Evolutionary conservation across 257 asterid genomes (phyloP), one percentile per base, ranked within the genome.

Genomic region (Capsicum baccatum): DNA sequence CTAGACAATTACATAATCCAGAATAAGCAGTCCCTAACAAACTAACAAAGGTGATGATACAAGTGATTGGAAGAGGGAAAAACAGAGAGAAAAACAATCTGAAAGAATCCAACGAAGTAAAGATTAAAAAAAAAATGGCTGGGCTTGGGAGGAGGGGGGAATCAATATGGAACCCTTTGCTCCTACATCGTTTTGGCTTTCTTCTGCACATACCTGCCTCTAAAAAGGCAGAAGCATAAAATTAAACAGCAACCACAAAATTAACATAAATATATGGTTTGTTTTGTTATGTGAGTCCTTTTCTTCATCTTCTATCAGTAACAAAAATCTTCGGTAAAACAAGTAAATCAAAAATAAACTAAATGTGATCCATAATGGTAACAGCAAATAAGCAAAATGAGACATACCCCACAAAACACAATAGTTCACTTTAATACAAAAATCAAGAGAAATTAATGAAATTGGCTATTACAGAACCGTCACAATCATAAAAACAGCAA

Each of bases 401-500:
- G 55, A 79, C 50, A 60, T 56, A 79, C 14, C 37, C 56, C 56
- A 79, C 69, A 82, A 9, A 64, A 26, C 48, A 62, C 76, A 55
- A 81, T 21, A 79, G 69, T 80, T 79, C 60, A 10, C 33, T 56
- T 70, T 82, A 78, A 56, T 76, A 26, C 63, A 76, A 26, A 50
- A 52, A 76, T 26, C 81, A 3, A 14, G 52, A 50, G 47, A 74
- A 50, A 14, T 64, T 15, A 26, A 76, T 21, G 63, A 26, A 52
- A 52, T 54, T 54, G 47, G 64, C 81, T 13, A 60, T 79, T 79
- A 26, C 79, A 19, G 83, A 35, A 85, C 47, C 73, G 56, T 33
- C 85, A 81, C 73, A 64, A 56, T 79, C 68, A 84, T 13, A 71
- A 70, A 81, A 15, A 54, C 86, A 74, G 26, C 8, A 74, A 74